Conservation (phyloP, 441 rosid species). For the Bocquillonia castaneifolia region DNA sequence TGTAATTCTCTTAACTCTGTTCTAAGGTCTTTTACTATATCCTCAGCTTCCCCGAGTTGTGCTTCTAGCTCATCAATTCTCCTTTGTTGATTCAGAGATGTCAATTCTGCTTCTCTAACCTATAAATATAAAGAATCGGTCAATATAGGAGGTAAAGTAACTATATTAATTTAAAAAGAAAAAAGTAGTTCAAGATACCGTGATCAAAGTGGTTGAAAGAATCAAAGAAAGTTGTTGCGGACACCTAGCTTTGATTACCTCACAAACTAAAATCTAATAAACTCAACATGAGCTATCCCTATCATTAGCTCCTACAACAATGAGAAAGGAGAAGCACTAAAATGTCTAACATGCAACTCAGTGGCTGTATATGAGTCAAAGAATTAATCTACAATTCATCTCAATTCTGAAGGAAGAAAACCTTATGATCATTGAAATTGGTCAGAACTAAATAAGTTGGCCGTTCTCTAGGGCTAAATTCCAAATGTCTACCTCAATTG, state of each 20-base stretch:
- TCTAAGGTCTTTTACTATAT: slow-evolving; percentile 77
- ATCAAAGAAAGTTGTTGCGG: neutral
- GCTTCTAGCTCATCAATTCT: slow-evolving; percentile 86
- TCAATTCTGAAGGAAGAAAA: neutral
- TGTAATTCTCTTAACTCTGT: slow-evolving; percentile 62
- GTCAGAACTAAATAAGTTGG: neutral
- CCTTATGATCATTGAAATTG: neutral
- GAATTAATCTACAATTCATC: neutral
- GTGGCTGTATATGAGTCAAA: neutral
- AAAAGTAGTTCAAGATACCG: neutral
- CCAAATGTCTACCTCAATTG: neutral
- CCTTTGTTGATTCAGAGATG: slow-evolving; percentile 48
- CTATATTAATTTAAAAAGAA: neutral
- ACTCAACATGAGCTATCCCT: slow-evolving; percentile 3
- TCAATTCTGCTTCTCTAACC: slow-evolving; percentile 61
- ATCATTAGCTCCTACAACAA: neutral
- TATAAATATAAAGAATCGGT: slow-evolving; percentile 22
- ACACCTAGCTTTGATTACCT: neutral
- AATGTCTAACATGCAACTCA: neutral
- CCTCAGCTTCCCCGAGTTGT: slow-evolving; percentile 90
- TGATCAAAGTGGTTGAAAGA: neutral
- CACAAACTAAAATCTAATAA: slow-evolving; percentile 11
- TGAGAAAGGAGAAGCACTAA: neutral
- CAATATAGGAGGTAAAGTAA: neutral
- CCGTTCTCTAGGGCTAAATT: neutral